Conservation (phyloP, 1,139 yeast genomes). For the Hansenula sp. region DNA sequence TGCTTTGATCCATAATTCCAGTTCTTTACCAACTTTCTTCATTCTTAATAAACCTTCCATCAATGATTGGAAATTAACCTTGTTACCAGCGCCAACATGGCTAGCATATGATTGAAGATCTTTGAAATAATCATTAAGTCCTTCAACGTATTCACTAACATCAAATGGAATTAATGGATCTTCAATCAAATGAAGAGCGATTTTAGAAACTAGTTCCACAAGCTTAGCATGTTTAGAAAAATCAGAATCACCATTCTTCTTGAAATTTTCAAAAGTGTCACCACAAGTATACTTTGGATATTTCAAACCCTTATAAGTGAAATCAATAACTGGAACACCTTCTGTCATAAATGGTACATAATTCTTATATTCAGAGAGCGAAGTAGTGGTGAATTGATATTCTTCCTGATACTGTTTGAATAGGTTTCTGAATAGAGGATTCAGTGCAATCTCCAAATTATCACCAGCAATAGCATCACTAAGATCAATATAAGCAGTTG, state of each 20-base stretch:
- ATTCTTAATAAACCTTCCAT: constrained; percentile 28
- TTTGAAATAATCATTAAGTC: constrained; percentile 39
- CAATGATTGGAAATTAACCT: constrained; percentile 26
- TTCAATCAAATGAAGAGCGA: constrained; percentile 59
- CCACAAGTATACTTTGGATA: constrained; percentile 62
- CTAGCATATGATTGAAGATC: constrained; percentile 47
- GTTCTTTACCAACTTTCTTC: constrained; percentile 36
- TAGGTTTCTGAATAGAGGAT: constrained; percentile 57
- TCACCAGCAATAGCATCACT: constrained; percentile 71
- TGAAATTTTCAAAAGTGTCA: constrained; percentile 62
- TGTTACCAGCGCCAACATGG: constrained; percentile 13
- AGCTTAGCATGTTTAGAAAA: constrained; percentile 57
- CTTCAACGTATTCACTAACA: constrained; percentile 43
- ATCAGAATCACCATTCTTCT: constrained; percentile 46
- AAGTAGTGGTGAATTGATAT: constrained; percentile 19
- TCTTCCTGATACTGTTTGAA: constrained; percentile 20
- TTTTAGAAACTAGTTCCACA: constrained; percentile 51
- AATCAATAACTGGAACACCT: constrained; percentile 68
- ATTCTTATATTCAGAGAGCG: constrained; percentile 53
- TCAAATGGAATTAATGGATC: constrained; percentile 75
- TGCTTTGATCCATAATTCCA: constrained; percentile 43
- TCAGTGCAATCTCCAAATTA: constrained; percentile 52
- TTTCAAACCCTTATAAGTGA: constrained; percentile 28
- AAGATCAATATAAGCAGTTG: constrained; percentile 73
- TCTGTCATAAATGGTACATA: constrained; percentile 50